Evolutionary conservation across 768 basidiomycete genomes (phyloP), one percentile per base, ranked within the genome.

Genomic region (Boletus pseudopeckii): DNA sequence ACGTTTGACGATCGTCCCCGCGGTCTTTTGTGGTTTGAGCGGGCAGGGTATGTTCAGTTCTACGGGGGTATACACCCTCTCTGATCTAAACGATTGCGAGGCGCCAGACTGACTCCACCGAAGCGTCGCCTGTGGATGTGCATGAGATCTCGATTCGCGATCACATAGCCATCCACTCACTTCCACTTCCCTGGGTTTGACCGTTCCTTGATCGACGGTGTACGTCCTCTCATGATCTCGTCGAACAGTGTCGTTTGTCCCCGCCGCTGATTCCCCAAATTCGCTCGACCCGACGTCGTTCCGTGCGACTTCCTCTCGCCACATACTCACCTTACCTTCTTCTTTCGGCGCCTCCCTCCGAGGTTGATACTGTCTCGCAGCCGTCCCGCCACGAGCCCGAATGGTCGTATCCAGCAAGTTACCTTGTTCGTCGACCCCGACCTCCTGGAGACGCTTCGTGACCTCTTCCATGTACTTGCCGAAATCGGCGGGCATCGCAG

Each of bases 241-340:
- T 43, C 56, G 59, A 26, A 50, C 39, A n/a, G 62, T 41, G 24
- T 57, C 58, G 34, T 56, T 64, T 24, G 46, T 60, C 39, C 18
- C 56, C 43, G 44, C 32, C 8, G 44, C 22, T 20, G 60, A 50
- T 28, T 48, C 65, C 39, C 67, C 68, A 28, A 62, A 60, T 24
- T 69, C 69, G 37, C 57, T 54, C 41, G 32, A 36, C 39, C n/a
- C 50, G 22, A 50, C 45, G 32, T 63, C 69, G 48, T 77, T 74
- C 48, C 72, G 66, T 5, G 77, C 76, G 0, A 80, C 78, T 41
- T 79, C 77, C 60, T 83, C 79, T 33, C 81, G 70, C 83, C 83
- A 85, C 9, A 74, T 75, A 22, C 73, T 77, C 50, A 85, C 77
- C 44, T 79, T 80, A 6, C 58, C 57, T 22, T 53, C 65, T 15